Evolutionary conservation across 2,329 filamentous ascomycete genomes (phyloP).

Genomic region (Pseudopithomyces maydicus): DNA sequence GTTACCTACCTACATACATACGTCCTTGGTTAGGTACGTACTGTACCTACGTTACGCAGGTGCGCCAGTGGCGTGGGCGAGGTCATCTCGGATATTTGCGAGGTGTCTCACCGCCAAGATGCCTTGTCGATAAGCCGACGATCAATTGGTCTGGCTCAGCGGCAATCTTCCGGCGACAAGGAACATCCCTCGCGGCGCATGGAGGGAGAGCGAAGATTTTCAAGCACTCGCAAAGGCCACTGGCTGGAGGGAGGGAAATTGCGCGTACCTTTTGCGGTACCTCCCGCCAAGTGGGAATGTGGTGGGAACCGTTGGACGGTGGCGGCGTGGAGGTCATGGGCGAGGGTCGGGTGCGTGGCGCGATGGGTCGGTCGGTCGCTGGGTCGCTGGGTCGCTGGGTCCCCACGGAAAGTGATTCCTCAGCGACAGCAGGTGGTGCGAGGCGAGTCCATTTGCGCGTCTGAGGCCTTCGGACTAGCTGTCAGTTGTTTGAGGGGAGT

Average conservation of each 20-base stretch:
- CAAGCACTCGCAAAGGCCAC: neutral
- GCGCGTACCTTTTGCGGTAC: constrained; percentile 8
- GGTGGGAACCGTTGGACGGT: neutral
- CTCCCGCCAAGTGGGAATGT: neutral
- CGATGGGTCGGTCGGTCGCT: too few relatives aligned
- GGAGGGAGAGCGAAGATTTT: neutral
- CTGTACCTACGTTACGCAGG: too few relatives aligned
- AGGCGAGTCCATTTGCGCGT: neutral
- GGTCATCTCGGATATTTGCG: neutral
- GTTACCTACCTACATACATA: too few relatives aligned
- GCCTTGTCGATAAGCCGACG: constrained; percentile 1
- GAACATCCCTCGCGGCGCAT: neutral
- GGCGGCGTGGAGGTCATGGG: neutral
- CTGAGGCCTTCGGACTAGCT: neutral
- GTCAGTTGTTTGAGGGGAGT: neutral
- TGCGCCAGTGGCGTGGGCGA: neutral
- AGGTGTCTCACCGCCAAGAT: neutral
- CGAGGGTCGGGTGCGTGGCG: neutral
- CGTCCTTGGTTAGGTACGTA: too few relatives aligned
- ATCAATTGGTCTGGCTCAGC: constrained; percentile 3
- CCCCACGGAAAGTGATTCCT: neutral
- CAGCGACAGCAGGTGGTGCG: neutral
- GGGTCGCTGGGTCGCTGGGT: too few relatives aligned
- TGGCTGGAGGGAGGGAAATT: constrained; percentile 9
- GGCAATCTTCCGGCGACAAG: constrained; percentile 9